Conservation (phyloP, 1,284 basidiomycete species). For the Cystobasidium slooffiae region DNA sequence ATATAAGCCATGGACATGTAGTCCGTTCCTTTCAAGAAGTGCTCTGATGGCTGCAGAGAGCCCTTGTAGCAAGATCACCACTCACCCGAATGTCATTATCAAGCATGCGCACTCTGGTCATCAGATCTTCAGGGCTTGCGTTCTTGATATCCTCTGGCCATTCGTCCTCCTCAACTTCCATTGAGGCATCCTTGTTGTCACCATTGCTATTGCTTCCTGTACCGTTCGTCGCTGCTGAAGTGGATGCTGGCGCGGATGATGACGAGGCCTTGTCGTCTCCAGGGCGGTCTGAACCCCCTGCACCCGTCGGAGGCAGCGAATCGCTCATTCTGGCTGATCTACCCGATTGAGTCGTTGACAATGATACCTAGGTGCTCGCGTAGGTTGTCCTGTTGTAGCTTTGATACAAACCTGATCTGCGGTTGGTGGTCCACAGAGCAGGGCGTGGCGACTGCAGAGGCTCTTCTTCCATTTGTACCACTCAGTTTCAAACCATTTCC, state of each 20-base stretch:
- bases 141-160: slow-evolving; percentile 78
- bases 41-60: neutral
- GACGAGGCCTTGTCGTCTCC: slow-evolving; percentile 40
- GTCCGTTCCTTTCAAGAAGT: neutral
- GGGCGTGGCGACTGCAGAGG: too few species aligned
- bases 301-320: slow-evolving; percentile 33
- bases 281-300: slow-evolving; percentile 4
- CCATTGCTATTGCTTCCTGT: slow-evolving; percentile 14
- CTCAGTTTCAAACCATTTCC: too few species aligned
- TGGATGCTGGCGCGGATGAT: slow-evolving; percentile 10
- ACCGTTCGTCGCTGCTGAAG: neutral
- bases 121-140: slow-evolving; percentile 77
- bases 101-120: slow-evolving; percentile 78
- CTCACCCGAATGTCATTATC: slow-evolving; percentile 91
- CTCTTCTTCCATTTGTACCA: too few species aligned
- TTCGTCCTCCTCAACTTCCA: slow-evolving; percentile 62
- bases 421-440: too few species aligned
- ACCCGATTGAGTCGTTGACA: neutral
- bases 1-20: slow-evolving; percentile 14
- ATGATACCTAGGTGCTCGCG: neutral
- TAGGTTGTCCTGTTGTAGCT: too few species aligned
- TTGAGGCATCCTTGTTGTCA: slow-evolving; percentile 31
- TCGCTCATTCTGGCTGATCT: slow-evolving; percentile 27
- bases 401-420: too few species aligned
- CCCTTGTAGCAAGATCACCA: slow-evolving; percentile 36